Percentiles rank a stretch among this genome's conserved stretches.
phyloP scores from a whole-genome alignment of 805 yeast genomes.

The Candida methanosorbosa region DNA sequence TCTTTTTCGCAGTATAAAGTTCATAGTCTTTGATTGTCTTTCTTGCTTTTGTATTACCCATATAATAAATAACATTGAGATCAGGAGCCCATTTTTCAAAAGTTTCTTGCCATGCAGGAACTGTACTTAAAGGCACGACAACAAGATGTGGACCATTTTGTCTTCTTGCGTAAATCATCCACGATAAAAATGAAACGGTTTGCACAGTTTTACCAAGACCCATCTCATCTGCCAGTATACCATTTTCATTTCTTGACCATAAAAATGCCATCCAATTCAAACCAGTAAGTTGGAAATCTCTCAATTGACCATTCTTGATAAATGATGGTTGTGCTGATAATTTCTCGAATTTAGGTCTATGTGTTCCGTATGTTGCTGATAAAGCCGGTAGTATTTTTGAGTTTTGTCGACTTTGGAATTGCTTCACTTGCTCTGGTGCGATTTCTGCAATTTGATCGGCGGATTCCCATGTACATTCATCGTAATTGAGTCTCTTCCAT shows the following conservation, averaged over 20 bases:
- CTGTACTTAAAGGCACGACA: conserved; percentile 92
- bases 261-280: conserved; percentile 99
- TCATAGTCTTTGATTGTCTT: conserved; percentile 77
- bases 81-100: conserved; percentile 98
- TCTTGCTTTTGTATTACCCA: conserved; percentile 88
- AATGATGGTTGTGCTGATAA: conserved; percentile 79
- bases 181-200: conserved; percentile 87
- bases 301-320: conserved; percentile 81
- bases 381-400: conserved; percentile 79
- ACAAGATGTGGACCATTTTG: conserved; percentile 97
- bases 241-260: conserved; percentile 97
- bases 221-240: conserved; percentile 98
- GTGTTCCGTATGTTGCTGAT: conserved; percentile 65
- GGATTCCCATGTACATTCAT: conserved; percentile 95
- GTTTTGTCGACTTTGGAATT: conserved; percentile 70
- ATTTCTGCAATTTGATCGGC: conserved; percentile 79
- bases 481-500: conserved; percentile 91
- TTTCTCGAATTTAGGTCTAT: conserved; percentile 86
- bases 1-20: conserved; percentile 53
- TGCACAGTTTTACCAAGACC: conserved; percentile 98
- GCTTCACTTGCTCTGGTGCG: conserved; percentile 78
- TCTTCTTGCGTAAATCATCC: conserved; percentile 91
- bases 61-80: conserved; percentile 81
- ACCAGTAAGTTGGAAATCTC: conserved; percentile 98
- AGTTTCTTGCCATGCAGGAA: conserved; percentile 99